Evolutionary conservation across 768 basidiomycete genomes (phyloP), one percentile per base, ranked within the genome.

Genomic region (Pleurotus citrinopileatus): DNA sequence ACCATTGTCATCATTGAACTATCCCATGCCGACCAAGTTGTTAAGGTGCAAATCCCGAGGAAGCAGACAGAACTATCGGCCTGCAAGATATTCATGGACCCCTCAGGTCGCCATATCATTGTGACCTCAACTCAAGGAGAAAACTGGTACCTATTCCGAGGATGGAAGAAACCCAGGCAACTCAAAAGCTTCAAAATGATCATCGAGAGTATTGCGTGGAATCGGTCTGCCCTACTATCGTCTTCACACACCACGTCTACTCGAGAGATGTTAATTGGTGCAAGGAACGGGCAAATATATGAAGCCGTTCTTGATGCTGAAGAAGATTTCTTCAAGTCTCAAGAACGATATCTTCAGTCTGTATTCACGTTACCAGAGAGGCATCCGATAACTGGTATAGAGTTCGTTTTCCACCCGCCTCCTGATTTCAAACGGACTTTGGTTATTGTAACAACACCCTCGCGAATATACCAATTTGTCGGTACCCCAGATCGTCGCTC

Each of bases 151-250:
- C 72, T 94, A 3, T 94, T 84, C 63, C 77, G 81, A 51, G 78
- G 81, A 7, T 88, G 87, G 83, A 89, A 89, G 73, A 91, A 94
- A 62, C 87, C 92, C 0, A 80, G 83, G 40, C 86, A 79, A 40
- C 74, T 98, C 51, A 88, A 91, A 63, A 73, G 76, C 6, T 88
- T 94, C 69, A 88, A 91, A 66, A 86, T 92, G 75, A 78, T 91
- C 63, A 88, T 98, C 59, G 91, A 95, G 67, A 87, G 91, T 57
- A 76, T 98, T 36, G 91, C 91, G 0, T 98, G 96, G 96, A 94
- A 93, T 62, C 88, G 82, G 68, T 65, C 82, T 50, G 78, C 81
- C 46, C 65, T 87, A 42, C 71, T 88, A 34, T 79, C 87, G 6
- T 78, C 86, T 0, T 73, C 84, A 9, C 77, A 87, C 65, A 75